Conservation (phyloP, 345 rosid genomes). For the Geranium brycei region DNA sequence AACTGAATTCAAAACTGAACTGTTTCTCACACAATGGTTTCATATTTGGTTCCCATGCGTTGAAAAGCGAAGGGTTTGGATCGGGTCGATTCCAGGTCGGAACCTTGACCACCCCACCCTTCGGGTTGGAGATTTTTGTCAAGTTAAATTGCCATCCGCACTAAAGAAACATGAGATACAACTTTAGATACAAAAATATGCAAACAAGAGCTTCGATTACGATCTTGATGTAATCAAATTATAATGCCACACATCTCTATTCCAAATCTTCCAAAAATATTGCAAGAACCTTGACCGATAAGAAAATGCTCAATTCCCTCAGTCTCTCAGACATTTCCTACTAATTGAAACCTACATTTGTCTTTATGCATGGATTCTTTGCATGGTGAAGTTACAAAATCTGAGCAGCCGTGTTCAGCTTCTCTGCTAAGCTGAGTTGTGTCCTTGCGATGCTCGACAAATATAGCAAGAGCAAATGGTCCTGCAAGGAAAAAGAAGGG, state of each 20-base stretch:
- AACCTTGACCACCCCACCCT: too few species aligned
- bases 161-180: too few species aligned
- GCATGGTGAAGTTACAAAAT: conserved; percentile 25
- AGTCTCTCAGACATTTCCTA: neutral
- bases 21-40: too few species aligned
- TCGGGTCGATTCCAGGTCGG: too few species aligned
- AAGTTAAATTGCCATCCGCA: too few species aligned
- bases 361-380: conserved; percentile 13
- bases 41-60: too few species aligned
- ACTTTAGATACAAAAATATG: too few species aligned
- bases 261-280: neutral
- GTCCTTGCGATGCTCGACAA: conserved; percentile 88
- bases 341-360: neutral
- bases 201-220: too few species aligned
- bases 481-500: conserved; percentile 27
- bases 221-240: neutral
- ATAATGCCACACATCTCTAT: neutral
- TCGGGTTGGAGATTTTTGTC: too few species aligned
- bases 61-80: too few species aligned
- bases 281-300: neutral
- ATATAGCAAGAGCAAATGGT: conserved; percentile 66
- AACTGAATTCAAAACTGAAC: too few species aligned
- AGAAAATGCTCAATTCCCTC: neutral
- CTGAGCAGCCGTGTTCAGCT: conserved; percentile 89
- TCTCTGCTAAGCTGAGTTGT: conserved; percentile 80